phyloP scores from a whole-genome alignment of 768 basidiomycete genomes.

The Auricularia heimuer region DNA sequence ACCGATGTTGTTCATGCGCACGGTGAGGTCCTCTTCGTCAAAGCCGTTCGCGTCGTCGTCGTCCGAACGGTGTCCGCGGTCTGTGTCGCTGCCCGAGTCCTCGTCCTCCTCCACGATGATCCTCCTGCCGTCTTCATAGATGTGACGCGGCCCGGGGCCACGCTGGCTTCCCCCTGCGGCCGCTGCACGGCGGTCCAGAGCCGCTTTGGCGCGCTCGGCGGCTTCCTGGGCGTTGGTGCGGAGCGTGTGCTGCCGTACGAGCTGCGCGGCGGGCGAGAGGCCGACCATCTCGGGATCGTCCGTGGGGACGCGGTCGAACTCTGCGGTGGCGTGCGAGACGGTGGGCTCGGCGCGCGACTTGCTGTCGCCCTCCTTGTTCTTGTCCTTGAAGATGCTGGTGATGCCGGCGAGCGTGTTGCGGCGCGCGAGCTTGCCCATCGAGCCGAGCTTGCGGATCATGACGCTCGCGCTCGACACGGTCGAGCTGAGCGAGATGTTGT shows the following conservation, averaged over 20 bases:
- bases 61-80: not conserved
- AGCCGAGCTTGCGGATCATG: slow-evolving; percentile 92
- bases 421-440: slow-evolving; percentile 79
- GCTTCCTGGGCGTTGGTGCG: slow-evolving; percentile 60
- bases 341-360: slow-evolving; percentile 55
- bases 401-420: slow-evolving; percentile 86
- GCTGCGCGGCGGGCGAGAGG: slow-evolving; percentile 79
- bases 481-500: slow-evolving; percentile 90
- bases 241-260: slow-evolving; percentile 85
- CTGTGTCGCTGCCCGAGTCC: slow-evolving; percentile 39
- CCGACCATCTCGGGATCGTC: slow-evolving; percentile 52
- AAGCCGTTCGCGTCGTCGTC: slow-evolving; percentile 42
- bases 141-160: slow-evolving; percentile 29
- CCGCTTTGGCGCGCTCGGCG: slow-evolving; percentile 51
- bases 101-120: slow-evolving; percentile 70
- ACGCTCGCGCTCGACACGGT: slow-evolving; percentile 92
- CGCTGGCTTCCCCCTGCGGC: slow-evolving; percentile 6
- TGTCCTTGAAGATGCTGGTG: slow-evolving; percentile 90
- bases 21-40: slow-evolving; percentile 66
- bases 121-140: slow-evolving; percentile 58
- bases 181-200: not conserved
- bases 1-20: slow-evolving; percentile 45
- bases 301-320: slow-evolving; percentile 57
- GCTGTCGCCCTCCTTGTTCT: slow-evolving; percentile 35
- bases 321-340: slow-evolving; percentile 75